These are phyloP conservation scores for Simmondsia chinensis DNA, from an alignment of 148 eudicot species.

Conservation along the genomic window DNA sequence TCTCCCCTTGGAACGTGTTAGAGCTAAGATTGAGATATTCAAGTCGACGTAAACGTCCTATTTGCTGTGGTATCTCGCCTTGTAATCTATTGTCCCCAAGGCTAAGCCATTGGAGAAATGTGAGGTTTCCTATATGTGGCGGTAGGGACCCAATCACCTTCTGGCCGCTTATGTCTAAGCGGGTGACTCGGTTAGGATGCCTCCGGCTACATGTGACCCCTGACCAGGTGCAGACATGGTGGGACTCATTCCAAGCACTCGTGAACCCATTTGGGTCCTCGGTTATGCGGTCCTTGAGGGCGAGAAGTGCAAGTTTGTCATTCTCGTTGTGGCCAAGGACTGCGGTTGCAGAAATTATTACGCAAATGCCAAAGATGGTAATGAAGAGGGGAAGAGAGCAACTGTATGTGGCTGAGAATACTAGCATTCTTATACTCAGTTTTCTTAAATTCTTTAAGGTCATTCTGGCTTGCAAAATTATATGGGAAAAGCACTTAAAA, in stretches of 20 bases:
- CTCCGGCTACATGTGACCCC: constrained; percentile 20
- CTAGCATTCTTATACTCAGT: too few species aligned
- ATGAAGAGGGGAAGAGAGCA: too few species aligned
- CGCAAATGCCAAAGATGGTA: too few species aligned
- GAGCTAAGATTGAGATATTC: neutral
- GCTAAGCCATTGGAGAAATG: constrained; percentile 12
- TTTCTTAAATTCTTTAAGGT: too few species aligned
- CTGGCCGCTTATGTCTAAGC: constrained; percentile 8
- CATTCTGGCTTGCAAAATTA: too few species aligned
- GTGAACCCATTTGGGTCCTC: constrained; percentile 6
- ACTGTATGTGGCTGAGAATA: too few species aligned
- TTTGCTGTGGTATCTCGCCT: constrained; percentile 22
- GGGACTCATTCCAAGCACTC: constrained; percentile 23
- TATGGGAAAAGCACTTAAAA: too few species aligned
- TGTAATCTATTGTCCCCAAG: constrained; percentile 2
- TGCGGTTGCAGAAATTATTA: neutral
- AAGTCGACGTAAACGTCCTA: constrained; percentile 10
- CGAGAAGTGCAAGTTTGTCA: constrained; percentile 16
- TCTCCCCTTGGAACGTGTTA: constrained; percentile 19
- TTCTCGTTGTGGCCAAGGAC: neutral
- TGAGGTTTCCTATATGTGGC: constrained; percentile 25
- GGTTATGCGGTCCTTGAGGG: constrained; percentile 15
- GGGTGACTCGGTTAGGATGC: constrained; percentile 12
- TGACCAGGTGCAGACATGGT: constrained; percentile 23
- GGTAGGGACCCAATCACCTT: constrained; percentile 15